Evolutionary conservation across 2,329 filamentous ascomycete species (phyloP), one percentile per base, ranked within the genome.

Genomic region (Alternaria postmessia): DNA sequence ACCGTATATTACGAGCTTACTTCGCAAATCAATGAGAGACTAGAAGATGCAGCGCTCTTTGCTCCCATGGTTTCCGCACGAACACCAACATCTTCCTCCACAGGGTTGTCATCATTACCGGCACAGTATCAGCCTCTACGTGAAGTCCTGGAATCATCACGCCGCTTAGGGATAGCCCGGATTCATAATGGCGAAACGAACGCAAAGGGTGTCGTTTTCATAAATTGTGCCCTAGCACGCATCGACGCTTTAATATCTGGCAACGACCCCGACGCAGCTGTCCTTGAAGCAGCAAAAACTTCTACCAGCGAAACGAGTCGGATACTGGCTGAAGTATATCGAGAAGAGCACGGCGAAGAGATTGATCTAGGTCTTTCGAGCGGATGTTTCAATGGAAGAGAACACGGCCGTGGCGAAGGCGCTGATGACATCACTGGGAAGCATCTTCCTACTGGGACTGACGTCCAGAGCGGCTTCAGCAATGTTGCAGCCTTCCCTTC

Each of bases 131-230:
- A 68, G 7, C 24, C 49, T 2, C 66, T 71, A 16, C 61, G 63
- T 36, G 26, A 59, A 14, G 57, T 63, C 7, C 48, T 71, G 0
- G 46, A 61, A 9, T 51, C 47, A 3, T 61, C 67, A 5, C 54
- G 59, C 9, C 24, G 53, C 7, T 68, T 30, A 14, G 51, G 63
- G 12, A 36, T 62, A 7, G 43, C 58, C 1, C 69, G 72, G 7
- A 20, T 74, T 5, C 57, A 57, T 9, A 64, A 65, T n/a, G 73
- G 71, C 59, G 71, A 74, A 16, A 68, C 65, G 11, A 74, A 74
- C 38, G 63, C 62, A 5, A 75, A 75, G 58, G 70, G 68, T 6
- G 49, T 52, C 3, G 59, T 69, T 7, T 73, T 70, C 48, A 28
- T 69, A 4, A 46, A 43, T 6, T 70, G 64, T 42, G 69, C 64